Base-by-base conservation (phyloP, 345 rosid genomes). In the Zanthoxylum bungeanum region DNA sequence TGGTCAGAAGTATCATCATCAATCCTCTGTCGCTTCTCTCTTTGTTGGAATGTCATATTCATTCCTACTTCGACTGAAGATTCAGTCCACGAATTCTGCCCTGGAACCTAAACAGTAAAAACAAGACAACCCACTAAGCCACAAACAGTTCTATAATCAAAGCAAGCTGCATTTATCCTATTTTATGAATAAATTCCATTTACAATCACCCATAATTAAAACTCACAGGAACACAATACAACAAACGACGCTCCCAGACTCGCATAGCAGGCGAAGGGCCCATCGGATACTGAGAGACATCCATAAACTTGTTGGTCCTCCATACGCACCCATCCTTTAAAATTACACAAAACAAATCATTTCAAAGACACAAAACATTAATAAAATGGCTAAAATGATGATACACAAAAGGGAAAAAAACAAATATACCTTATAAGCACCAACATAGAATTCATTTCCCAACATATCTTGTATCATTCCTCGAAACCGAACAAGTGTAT, bases 391-490 rank as follows among this genome's bases (percentile, higher is more conserved):
- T 16, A 66, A 3, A 68, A 66, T 47, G n/a, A n/a, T n/a, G 4
- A 7, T 6, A 58, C 31, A 59, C 31, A 4, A 70, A 58, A 57
- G 49, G 9, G 9, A n/a, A 7, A 51, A 16, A 3, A 27, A 0
- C 11, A 40, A 22, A 30, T 11, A n/a, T 69, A 91, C 98, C 92
- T 86, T 92, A 64, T 76, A 85, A 76, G 93, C 93, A 78, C 99
- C 99, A 12, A 84, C 96, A 67, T 95, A 95, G 68, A 95, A 87
- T 73, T 92, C 99, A 85, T 92, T 92, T 56, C 98, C 98, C 85
- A 92, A 73, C 98, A 95, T 92, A 75, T 95, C 99, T 64, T 95
- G 99, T 56, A 95, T 80, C 99, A 95, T 92, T 72, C 98, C 98
- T 10, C 93, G 88, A 61, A 87, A 95, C 53, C 99, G 78, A 9